Evolutionary conservation across 1,284 basidiomycete species (phyloP).

Genomic region (Microbotryomycetes sp.): DNA sequence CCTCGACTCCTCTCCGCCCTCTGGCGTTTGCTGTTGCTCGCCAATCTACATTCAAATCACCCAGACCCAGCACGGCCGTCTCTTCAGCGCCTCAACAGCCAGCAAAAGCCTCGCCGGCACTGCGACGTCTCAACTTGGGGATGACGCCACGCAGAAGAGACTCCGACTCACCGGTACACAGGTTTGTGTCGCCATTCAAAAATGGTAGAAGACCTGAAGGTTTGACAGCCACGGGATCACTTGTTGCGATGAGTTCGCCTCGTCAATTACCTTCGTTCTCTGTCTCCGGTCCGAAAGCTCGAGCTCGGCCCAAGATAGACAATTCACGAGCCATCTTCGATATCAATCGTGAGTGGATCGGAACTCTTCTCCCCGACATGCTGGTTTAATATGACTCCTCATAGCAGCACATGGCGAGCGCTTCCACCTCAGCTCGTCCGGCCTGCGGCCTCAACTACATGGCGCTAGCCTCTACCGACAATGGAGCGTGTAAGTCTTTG

Average conservation of each 20-base stretch:
- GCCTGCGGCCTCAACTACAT: background rate
- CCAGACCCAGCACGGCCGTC: too few species aligned
- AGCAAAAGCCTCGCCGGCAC: slow-evolving; percentile 7
- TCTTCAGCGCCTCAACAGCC: too few species aligned
- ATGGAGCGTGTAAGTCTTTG: background rate
- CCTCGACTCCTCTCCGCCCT: slow-evolving; percentile 4
- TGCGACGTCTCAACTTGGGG: slow-evolving; percentile 29
- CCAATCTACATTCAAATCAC: too few species aligned
- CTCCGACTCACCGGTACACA: slow-evolving; percentile 14
- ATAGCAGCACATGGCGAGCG: background rate
- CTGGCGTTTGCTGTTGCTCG: background rate
- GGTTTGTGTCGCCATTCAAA: slow-evolving; percentile 37
- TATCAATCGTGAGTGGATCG: slow-evolving; percentile 9
- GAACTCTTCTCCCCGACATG: background rate
- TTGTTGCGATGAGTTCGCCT: background rate
- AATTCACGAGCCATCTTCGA: slow-evolving; percentile 19
- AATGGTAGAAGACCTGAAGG: slow-evolving; percentile 29
- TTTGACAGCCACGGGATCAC: slow-evolving; percentile 2
- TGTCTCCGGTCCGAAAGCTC: too few species aligned
- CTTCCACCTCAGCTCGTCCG: background rate
- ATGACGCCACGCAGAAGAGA: slow-evolving; percentile 32
- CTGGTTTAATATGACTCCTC: background rate
- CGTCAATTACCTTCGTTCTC: too few species aligned
- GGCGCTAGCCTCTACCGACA: background rate
- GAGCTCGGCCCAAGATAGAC: background rate